Percentiles rank a stretch among this genome's conserved stretches.
Evolutionary conservation across 495 filamentous ascomycete species (phyloP).

Genomic region (Podospora fimiseda): DNA sequence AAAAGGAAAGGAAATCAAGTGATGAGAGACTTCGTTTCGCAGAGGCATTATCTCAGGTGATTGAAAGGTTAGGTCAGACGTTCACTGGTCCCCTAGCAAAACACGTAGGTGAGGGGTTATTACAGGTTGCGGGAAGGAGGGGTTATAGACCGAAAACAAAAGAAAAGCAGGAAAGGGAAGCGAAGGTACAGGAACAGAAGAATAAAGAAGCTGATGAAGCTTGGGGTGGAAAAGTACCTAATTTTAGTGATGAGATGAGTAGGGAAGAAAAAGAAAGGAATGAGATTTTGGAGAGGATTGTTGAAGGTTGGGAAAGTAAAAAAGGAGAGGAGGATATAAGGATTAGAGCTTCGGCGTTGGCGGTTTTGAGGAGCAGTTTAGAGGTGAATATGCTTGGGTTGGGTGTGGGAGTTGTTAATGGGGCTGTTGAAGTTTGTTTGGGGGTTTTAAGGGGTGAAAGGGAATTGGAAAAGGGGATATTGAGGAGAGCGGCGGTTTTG

Average conservation of each 20-base stretch:
- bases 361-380: slow-evolving; percentile 59
- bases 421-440: slow-evolving; percentile 61
- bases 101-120: slow-evolving; percentile 53
- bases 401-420: slow-evolving; percentile 46
- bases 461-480: slow-evolving; percentile 59
- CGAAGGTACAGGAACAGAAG: slow-evolving; percentile 37
- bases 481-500: slow-evolving; percentile 66
- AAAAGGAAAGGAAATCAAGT: slow-evolving; percentile 48
- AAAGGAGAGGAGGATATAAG: slow-evolving; percentile 68
- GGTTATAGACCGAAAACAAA: slow-evolving; percentile 50
- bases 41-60: slow-evolving; percentile 62
- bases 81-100: slow-evolving; percentile 53
- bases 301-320: slow-evolving; percentile 67
- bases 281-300: slow-evolving; percentile 54
- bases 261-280: slow-evolving; percentile 44
- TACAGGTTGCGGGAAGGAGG: slow-evolving; percentile 61
- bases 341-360: slow-evolving; percentile 70
- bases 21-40: slow-evolving; percentile 67
- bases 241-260: slow-evolving; percentile 39
- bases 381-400: slow-evolving; percentile 62
- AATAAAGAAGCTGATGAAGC: slow-evolving; percentile 47
- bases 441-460: slow-evolving; percentile 58
- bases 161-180: slow-evolving; percentile 45
- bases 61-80: slow-evolving; percentile 58
- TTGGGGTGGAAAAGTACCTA: slow-evolving; percentile 47